A percentile compares a stretch with the other conserved stretches of the same genome.
Conservation (phyloP, 202 grass and related monocot species). For the Eragrostis tef region DNA sequence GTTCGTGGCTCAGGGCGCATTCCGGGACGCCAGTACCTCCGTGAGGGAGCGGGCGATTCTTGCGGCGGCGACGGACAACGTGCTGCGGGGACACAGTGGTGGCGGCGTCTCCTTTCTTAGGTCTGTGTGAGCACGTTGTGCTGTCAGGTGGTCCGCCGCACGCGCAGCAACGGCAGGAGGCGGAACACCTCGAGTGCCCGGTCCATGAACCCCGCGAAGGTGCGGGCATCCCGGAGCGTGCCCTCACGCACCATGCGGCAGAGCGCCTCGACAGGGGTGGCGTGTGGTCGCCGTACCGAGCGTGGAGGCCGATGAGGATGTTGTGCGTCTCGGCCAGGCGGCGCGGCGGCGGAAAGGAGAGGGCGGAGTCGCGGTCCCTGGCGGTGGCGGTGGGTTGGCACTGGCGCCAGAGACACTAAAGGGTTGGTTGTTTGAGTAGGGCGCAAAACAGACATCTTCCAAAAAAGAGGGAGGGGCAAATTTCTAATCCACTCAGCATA, state of each 20-base stretch:
- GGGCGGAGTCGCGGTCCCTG: constrained; percentile 56
- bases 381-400: constrained; percentile 61
- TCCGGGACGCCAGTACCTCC: too few species aligned
- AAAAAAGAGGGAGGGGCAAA: too few species aligned
- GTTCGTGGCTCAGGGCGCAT: too few species aligned
- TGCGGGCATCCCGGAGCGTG: constrained; percentile 69
- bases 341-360: constrained; percentile 45
- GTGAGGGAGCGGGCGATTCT: too few species aligned
- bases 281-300: constrained; percentile 46
- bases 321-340: constrained; percentile 72
- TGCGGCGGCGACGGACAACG: too few species aligned
- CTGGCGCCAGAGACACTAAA: too few species aligned
- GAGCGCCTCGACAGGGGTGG: constrained; percentile 63
- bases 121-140: constrained; percentile 75
- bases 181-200: constrained; percentile 65
- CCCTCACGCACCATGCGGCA: constrained; percentile 67
- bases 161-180: constrained; percentile 67
- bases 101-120: too few species aligned
- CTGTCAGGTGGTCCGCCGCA: constrained; percentile 60
- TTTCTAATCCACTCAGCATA: too few species aligned
- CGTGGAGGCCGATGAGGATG: constrained; percentile 68
- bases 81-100: too few species aligned
- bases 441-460: too few species aligned
- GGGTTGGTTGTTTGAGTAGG: too few species aligned
- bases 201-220: constrained; percentile 57